phyloP scores from a whole-genome alignment of 345 rosid genomes.

The Crucihimalaya himalaica region DNA sequence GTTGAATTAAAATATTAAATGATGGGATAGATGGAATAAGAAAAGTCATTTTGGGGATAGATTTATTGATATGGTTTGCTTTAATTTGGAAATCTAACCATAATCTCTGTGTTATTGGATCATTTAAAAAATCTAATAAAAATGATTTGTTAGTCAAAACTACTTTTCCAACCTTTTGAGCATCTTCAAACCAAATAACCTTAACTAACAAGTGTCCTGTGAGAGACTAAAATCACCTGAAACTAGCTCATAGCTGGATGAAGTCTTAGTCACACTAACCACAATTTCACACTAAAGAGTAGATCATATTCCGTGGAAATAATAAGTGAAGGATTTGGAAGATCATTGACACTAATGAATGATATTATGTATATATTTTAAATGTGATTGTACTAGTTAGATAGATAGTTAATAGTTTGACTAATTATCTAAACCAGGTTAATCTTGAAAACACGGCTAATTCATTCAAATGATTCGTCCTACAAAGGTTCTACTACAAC shows the following conservation, averaged over 20 bases:
- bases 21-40: too few species aligned
- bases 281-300: not conserved
- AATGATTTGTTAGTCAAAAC: not conserved
- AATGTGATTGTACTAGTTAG: too few species aligned
- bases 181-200: not conserved
- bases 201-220: not conserved
- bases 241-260: not conserved
- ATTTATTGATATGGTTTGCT: not conserved
- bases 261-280: not conserved
- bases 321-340: not conserved
- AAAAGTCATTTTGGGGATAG: not conserved
- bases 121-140: not conserved
- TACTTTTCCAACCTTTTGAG: constrained; percentile 5
- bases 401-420: too few species aligned
- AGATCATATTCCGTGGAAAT: not conserved
- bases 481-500: not conserved
- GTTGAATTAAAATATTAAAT: too few species aligned
- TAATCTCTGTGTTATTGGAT: not conserved
- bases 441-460: not conserved
- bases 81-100: not conserved
- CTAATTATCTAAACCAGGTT: not conserved
- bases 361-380: too few species aligned
- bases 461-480: not conserved
- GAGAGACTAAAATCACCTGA: not conserved
- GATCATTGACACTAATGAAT: too few species aligned